Conservation (phyloP, 352 stramenopile genomes). For the Phytophthora tentaculata region DNA sequence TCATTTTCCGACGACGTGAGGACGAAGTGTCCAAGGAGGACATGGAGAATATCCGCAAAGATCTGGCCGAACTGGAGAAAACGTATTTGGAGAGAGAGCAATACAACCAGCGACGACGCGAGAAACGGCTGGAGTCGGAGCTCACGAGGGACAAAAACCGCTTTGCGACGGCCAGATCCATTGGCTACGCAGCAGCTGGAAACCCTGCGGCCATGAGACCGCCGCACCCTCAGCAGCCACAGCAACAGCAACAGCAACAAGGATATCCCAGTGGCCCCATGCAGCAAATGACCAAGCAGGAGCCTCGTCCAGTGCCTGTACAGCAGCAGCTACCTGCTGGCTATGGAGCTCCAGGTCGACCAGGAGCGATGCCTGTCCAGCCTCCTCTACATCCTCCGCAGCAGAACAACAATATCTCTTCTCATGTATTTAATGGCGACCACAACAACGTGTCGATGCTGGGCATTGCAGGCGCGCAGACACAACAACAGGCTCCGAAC, state of each 20-base stretch:
- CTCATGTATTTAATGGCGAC: slow-evolving; percentile 48
- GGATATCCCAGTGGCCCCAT: slow-evolving; percentile 19
- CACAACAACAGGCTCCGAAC: slow-evolving; percentile 25
- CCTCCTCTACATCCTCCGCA: slow-evolving; percentile 42
- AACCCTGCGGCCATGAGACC: slow-evolving; percentile 19
- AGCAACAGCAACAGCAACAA: slow-evolving; percentile 29
- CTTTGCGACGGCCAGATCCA: slow-evolving; percentile 50
- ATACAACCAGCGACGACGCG: slow-evolving; percentile 92
- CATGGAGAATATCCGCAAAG: slow-evolving; percentile 76
- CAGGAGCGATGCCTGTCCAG: slow-evolving; percentile 33
- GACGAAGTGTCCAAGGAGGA: slow-evolving; percentile 83
- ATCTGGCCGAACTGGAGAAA: slow-evolving; percentile 92
- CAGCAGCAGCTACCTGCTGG: slow-evolving; percentile 27
- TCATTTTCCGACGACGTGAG: slow-evolving; percentile 76
- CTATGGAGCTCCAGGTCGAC: slow-evolving; percentile 19
- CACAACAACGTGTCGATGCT: slow-evolving; percentile 47
- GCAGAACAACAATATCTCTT: slow-evolving; percentile 31
- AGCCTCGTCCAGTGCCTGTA: slow-evolving; percentile 20
- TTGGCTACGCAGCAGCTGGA: slow-evolving; percentile 38
- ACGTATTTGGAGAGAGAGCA: slow-evolving; percentile 96
- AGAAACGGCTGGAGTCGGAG: slow-evolving; percentile 86
- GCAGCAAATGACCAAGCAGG: slow-evolving; percentile 35
- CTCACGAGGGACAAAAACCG: slow-evolving; percentile 76
- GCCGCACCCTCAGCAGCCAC: slow-evolving; percentile 13
- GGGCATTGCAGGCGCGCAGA: slow-evolving; percentile 42